A percentile compares a stretch with the other conserved stretches of the same genome.
Conservation (phyloP, 352 stramenopile species). For the Saprolegnia diclina region DNA sequence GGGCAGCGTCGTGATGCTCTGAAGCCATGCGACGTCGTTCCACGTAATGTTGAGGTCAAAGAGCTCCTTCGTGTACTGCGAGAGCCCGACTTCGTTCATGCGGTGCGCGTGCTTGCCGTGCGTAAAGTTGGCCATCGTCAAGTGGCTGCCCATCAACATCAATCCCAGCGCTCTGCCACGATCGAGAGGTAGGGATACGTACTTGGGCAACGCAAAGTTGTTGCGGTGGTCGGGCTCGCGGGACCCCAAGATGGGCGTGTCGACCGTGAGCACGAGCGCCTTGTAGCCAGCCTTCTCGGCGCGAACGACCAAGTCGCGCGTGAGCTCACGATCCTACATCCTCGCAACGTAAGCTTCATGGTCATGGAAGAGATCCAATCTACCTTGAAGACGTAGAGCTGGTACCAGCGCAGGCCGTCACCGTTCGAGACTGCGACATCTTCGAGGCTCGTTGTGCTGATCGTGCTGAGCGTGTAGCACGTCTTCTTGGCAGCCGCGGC, state of each 20-base stretch:
- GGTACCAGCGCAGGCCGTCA: constrained; percentile 36
- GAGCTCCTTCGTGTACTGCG: constrained; percentile 78
- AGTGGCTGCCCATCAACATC: constrained; percentile 1
- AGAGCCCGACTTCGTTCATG: constrained; percentile 44
- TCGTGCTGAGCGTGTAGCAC: constrained; percentile 90
- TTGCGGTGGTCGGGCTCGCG: constrained; percentile 94
- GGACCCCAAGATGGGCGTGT: constrained; percentile 94
- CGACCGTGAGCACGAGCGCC: constrained; percentile 93
- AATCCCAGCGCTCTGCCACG: too few species aligned
- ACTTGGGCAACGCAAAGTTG: constrained; percentile 76
- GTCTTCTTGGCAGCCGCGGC: constrained; percentile 81
- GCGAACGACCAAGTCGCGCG: constrained; percentile 83
- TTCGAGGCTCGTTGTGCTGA: constrained; percentile 88
- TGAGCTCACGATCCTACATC: constrained; percentile 84
- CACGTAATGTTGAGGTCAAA: constrained; percentile 94
- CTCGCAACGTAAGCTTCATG: not conserved
- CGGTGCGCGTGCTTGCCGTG: constrained; percentile 34
- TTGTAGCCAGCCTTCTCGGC: constrained; percentile 93
- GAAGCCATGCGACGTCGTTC: constrained; percentile 89
- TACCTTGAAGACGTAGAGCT: constrained; percentile 96
- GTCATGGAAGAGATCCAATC: constrained; percentile 2
- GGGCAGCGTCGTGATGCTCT: constrained; percentile 87
- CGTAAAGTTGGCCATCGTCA: constrained; percentile 45
- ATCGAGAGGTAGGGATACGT: too few species aligned
- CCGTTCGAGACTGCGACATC: constrained; percentile 46